These are phyloP conservation scores for Ogataea paraovalis DNA, from an alignment of 805 yeast genomes.

Conservation along the genomic window DNA sequence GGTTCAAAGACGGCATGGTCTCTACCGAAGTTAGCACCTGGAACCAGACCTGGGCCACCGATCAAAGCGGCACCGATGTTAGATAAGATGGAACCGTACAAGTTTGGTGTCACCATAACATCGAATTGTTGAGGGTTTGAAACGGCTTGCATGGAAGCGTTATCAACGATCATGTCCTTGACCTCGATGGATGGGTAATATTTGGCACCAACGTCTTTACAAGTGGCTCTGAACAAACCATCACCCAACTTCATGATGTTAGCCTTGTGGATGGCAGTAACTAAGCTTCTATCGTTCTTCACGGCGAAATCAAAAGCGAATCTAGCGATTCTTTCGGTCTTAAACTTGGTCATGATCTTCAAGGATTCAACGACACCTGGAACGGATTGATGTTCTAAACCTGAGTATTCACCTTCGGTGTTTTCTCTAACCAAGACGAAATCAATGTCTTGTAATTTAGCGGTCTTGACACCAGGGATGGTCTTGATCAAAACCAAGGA, in stretches of 20 bases:
- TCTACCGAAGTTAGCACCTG: conserved; percentile 98
- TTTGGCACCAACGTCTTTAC: conserved; percentile 78
- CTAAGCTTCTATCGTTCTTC: conserved; percentile 86
- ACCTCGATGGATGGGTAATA: conserved; percentile 81
- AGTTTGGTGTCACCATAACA: conserved; percentile 95
- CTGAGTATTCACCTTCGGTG: conserved; percentile 98
- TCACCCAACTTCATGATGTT: conserved; percentile 98
- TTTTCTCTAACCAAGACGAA: conserved; percentile 95
- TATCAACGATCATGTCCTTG: conserved; percentile 94
- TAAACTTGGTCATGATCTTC: conserved; percentile 89
- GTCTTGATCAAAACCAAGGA: conserved; percentile 91
- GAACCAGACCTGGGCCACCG: conserved; percentile 98
- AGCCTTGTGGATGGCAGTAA: conserved; percentile 98
- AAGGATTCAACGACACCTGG: conserved; percentile 97
- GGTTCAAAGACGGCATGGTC: conserved; percentile 98
- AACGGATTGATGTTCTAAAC: conserved; percentile 94
- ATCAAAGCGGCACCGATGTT: conserved; percentile 96
- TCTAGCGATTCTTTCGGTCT: conserved; percentile 95
- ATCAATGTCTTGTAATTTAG: conserved; percentile 85
- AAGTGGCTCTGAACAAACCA: conserved; percentile 94
- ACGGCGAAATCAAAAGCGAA: conserved; percentile 95
- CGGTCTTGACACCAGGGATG: conserved; percentile 81
- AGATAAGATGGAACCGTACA: conserved; percentile 95
- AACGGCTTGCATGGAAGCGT: conserved; percentile 99
- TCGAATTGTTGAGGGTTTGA: conserved; percentile 98